Conservation (phyloP, 306 rosid species). For the peach (Prunus persica) region Prunus_persica_NCBIv2 NC_034014.1:28718001-28718500, state of each 20-base stretch:
- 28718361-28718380: slow-evolving; percentile 73
- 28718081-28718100: slow-evolving; percentile 65
- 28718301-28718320: neutral
- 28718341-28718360: slow-evolving; percentile 29
- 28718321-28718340: no score
- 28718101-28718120: slow-evolving; percentile 73
- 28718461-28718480: slow-evolving; percentile 70
- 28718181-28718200: slow-evolving; percentile 61
- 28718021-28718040: slow-evolving; percentile 62
- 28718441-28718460: slow-evolving; percentile 65
- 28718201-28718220: slow-evolving; percentile 60
- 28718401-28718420: slow-evolving; percentile 74
- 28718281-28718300: slow-evolving; percentile 10
- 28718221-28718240: slow-evolving; percentile 57
- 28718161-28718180: slow-evolving; percentile 67
- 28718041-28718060: slow-evolving; percentile 44
- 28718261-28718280: slow-evolving; percentile 61
- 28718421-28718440: slow-evolving; percentile 42
- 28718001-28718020: slow-evolving; percentile 64
- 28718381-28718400: slow-evolving; percentile 71
- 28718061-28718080: slow-evolving; percentile 53
- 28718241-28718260: slow-evolving; percentile 71
- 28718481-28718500: slow-evolving; percentile 65
- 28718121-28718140: slow-evolving; percentile 53
- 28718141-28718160: slow-evolving; percentile 52